Percentiles rank a stretch among this genome's conserved stretches.
Evolutionary conservation across 2,329 filamentous ascomycete species (phyloP).

Genomic region (Colletotrichum magnum): DNA sequence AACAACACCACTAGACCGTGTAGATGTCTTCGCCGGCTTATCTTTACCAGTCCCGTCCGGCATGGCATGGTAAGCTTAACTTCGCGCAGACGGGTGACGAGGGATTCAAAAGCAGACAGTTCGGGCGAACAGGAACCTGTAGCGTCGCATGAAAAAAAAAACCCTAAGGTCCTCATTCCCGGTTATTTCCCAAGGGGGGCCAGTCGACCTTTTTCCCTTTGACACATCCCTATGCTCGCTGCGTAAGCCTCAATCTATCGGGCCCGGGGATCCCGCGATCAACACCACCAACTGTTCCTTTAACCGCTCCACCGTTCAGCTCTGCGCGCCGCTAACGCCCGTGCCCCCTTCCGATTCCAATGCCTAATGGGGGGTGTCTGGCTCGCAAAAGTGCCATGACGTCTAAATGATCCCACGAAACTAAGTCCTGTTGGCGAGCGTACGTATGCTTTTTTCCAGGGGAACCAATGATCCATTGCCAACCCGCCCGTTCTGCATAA

Average conservation of each 20-base stretch:
- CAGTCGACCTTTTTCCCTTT: conserved; percentile 7
- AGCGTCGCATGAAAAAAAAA: conserved; percentile 10
- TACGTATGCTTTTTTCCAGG: conserved; percentile 34
- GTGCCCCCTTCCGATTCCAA: conserved; percentile 16
- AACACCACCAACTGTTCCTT: conserved; percentile 24
- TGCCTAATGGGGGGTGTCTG: conserved; percentile 28
- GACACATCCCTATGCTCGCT: conserved; percentile 33
- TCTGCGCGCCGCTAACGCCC: conserved; percentile 11
- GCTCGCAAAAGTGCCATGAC: conserved; percentile 37
- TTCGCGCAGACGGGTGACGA: conserved; percentile 13
- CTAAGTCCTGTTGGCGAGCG: conserved; percentile 24
- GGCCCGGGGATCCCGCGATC: conserved; percentile 38
- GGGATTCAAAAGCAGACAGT: not conserved
- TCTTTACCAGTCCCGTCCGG: conserved; percentile 6
- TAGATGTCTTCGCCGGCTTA: not conserved
- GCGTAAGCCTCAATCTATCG: conserved; percentile 37
- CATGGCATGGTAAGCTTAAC: conserved; percentile 30
- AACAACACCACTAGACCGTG: conserved; percentile 8
- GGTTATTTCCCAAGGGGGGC: conserved; percentile 14
- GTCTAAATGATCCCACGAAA: conserved; percentile 36
- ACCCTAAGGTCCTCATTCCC: conserved; percentile 15
- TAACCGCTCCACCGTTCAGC: conserved; percentile 31
- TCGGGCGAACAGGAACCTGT: conserved; percentile 17
- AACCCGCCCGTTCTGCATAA: conserved; percentile 25
- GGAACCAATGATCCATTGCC: conserved; percentile 30